Conservation (phyloP, 208 protist genomes). For the Trypanosoma caninum region DNA sequence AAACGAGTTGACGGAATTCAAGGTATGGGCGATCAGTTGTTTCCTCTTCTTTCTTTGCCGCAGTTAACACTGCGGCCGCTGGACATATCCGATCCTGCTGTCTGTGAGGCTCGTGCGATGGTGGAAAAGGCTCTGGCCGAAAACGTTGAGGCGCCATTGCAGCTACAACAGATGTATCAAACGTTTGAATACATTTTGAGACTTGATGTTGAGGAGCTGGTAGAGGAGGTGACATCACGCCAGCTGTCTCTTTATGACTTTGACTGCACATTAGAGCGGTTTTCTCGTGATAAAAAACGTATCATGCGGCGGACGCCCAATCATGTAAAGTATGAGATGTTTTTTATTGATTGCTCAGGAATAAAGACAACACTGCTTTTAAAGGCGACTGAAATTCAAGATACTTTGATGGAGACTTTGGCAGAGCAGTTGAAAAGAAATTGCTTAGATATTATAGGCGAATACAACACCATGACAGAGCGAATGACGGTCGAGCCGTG, state of each 20-base stretch:
- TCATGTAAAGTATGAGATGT: constrained; percentile 88
- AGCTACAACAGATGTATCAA: constrained; percentile 89
- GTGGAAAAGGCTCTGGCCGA: constrained; percentile 57
- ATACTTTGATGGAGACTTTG: constrained; percentile 70
- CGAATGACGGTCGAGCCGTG: constrained; percentile 71
- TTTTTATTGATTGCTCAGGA: constrained; percentile 83
- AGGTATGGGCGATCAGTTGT: constrained; percentile 91
- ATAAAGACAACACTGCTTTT: constrained; percentile 71
- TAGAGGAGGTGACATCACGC: constrained; percentile 35
- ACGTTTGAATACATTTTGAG: constrained; percentile 87
- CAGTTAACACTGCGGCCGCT: constrained; percentile 50
- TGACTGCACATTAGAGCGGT: constrained; percentile 82
- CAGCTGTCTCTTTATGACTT: constrained; percentile 79
- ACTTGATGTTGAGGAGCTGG: constrained; percentile 43
- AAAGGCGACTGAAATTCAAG: constrained; percentile 55
- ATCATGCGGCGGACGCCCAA: constrained; percentile 82
- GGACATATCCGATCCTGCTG: constrained; percentile 44
- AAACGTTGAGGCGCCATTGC: constrained; percentile 77
- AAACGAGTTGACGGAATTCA: constrained; percentile 59
- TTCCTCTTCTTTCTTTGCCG: constrained; percentile 80
- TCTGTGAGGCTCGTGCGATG: constrained; percentile 42
- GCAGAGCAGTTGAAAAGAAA: constrained; percentile 54
- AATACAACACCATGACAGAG: constrained; percentile 73
- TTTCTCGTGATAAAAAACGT: constrained; percentile 75
- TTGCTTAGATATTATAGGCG: constrained; percentile 49